Base-by-base conservation (phyloP, 2,329 filamentous ascomycete species). In the Elsinoe necatrix region DNA sequence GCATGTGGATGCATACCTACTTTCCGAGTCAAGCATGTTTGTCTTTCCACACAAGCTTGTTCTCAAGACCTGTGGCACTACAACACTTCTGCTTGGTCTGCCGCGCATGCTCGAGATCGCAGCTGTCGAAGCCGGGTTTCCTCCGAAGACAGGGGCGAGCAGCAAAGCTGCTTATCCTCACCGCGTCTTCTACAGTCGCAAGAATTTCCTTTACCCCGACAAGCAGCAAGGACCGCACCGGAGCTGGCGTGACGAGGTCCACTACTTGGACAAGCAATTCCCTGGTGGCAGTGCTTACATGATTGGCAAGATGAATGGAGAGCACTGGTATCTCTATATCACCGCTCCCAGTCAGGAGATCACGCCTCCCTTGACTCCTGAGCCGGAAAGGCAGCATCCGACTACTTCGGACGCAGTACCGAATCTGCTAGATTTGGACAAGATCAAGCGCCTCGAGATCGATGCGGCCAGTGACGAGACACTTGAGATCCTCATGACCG, bases 1-100 rank as follows among this genome's bases (percentile, higher is more conserved):
- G 61, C 85, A 92, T 68, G 87, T 97, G 65, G 93, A 98, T 69
- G 92, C 93, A 62, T 98, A 98, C 70, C 83, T 98, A 5, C 80
- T 98, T 57, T 98, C 93, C 61, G 93, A 98, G 75, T 97, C 93
- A 39, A 97, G 93, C 86, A 95, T 98, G 91, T 98, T 98, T 70
- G 89, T 98, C 65, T 98, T 95, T 73, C 90, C 91, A n/a, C 93
- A 98, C 81, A 98, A 98, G 79, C 81, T 98, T 62, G 95, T 98
- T 60, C 78, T 98, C 63, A 98, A 98, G 82, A 98, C 93, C 6
- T 98, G 93, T 67, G 93, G 93, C 59, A 98, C 93, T 21, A 98
- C 93, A 12, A 98, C 93, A 2, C 77, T 98, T 55, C 81, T 98
- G 5, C 85, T 87, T 48, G 93, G 93, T 18, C 80, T 98, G 45